Evolutionary conservation across 768 basidiomycete genomes (phyloP), one percentile per base, ranked within the genome.

Genomic region (Termitomyces heimii): DNA sequence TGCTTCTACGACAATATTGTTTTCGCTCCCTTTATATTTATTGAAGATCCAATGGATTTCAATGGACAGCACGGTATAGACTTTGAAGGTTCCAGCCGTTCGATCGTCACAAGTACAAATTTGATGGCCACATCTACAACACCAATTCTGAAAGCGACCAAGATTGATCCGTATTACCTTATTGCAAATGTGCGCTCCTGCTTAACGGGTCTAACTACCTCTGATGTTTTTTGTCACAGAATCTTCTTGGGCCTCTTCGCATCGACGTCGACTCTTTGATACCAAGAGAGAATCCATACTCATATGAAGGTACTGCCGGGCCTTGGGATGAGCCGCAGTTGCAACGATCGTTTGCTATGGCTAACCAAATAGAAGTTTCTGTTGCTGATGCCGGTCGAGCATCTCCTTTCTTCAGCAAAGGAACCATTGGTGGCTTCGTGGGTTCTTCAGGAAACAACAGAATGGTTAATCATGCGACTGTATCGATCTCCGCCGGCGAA

Each of bases 1-100:
- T 95, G 88, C 63, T 94, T 94, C 68, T 98, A 88, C 68, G 97
- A 99, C 72, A 98, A 99, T 65, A 95, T 95, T 57, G 84, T 94
- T 20, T 94, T 94, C 70, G 91, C 92, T 28, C 96, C 94, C 0
- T 99, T 98, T 72, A 90, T 98, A 53, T 98, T 94, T 63, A 89
- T 98, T 60, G 97, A 98, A 68, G 94, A 96, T 67, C 88, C 91
- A 13, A 63, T 85, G 44, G 92, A 95, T 62, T 76, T 81, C 22
- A 85, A 82, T 62, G 82, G 80, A 29, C 80, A 82, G 60, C 75
- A 75, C 34, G 77, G 76, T n/a, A 64, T 78, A 49, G 60, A 74
- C 31, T 62, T 75, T 1, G 84, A 89, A 45, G 66, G 70, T 20
- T 56, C 71, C 42, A 67, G 24, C 44, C 61, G 46, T 12, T 51